Evolutionary conservation across 495 filamentous ascomycete species (phyloP).

Genomic region (Talaromyces proteolyticus): DNA sequence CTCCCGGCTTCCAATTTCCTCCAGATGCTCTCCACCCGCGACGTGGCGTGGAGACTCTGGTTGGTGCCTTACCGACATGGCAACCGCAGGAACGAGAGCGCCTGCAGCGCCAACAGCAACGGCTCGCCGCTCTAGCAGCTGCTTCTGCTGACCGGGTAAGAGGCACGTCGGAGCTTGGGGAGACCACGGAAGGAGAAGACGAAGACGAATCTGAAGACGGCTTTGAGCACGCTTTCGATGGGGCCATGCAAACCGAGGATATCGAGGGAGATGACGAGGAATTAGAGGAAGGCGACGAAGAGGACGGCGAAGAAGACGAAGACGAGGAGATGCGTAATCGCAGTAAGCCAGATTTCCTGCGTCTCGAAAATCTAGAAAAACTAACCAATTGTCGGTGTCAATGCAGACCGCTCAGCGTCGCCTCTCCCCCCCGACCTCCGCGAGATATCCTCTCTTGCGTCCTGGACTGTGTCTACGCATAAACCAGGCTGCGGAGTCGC

Average conservation of each 20-base stretch:
- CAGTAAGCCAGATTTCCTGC: slow-evolving; percentile 16
- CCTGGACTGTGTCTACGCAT: slow-evolving; percentile 84
- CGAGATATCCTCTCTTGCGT: slow-evolving; percentile 91
- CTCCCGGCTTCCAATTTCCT: background rate
- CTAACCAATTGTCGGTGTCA: no score
- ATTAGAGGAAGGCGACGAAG: slow-evolving; percentile 29
- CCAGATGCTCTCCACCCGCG: background rate
- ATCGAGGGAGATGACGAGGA: slow-evolving; percentile 19
- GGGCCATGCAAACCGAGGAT: slow-evolving; percentile 1
- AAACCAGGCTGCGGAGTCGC: slow-evolving; percentile 89
- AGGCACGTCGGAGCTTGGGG: background rate
- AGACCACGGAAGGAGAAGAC: background rate
- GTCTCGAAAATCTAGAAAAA: background rate
- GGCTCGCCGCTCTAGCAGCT: background rate
- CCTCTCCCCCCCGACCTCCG: slow-evolving; percentile 52
- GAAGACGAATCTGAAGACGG: slow-evolving; percentile 12
- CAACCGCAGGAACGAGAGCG: slow-evolving; percentile 3
- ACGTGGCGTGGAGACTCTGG: background rate
- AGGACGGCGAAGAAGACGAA: slow-evolving; percentile 22
- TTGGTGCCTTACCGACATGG: background rate
- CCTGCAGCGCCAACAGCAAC: background rate
- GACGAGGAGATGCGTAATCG: slow-evolving; percentile 37
- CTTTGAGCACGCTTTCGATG: background rate
- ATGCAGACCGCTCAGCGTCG: slow-evolving; percentile 27
- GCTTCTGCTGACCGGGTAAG: background rate